Percentiles rank a stretch among this genome's conserved stretches.
Evolutionary conservation across 768 basidiomycete species (phyloP).

Genomic region (Boletus coccyginus): DNA sequence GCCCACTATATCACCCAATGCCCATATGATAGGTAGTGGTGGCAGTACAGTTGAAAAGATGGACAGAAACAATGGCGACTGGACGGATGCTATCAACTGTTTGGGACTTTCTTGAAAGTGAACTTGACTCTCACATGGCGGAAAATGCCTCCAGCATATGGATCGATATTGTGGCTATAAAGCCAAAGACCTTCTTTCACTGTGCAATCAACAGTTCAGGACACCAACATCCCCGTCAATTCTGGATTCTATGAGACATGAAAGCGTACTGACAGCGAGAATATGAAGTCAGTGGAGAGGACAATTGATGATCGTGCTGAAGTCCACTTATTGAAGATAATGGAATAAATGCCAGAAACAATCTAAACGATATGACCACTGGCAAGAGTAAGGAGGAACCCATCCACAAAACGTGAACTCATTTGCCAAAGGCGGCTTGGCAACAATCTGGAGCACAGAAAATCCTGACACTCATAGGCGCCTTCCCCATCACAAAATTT

Average conservation of each 20-base stretch:
- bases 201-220: slow-evolving; percentile 31
- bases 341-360: slow-evolving; percentile 51
- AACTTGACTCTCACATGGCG: slow-evolving; percentile 61
- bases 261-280: slow-evolving; percentile 56
- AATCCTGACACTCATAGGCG: too few relatives aligned
- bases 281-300: slow-evolving; percentile 80
- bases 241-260: neutral
- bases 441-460: too few relatives aligned
- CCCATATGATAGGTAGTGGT: slow-evolving; percentile 63
- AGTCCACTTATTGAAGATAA: slow-evolving; percentile 44
- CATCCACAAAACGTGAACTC: too few relatives aligned
- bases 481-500: too few relatives aligned
- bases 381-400: slow-evolving; percentile 29
- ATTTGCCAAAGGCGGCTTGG: too few relatives aligned
- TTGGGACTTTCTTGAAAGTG: neutral
- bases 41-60: slow-evolving; percentile 73
- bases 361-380: slow-evolving; percentile 44
- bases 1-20: slow-evolving; percentile 60
- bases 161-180: slow-evolving; percentile 71
- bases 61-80: slow-evolving; percentile 83
- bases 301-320: slow-evolving; percentile 70
- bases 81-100: neutral
- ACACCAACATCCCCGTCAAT: neutral
- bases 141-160: slow-evolving; percentile 84
- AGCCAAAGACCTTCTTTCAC: slow-evolving; percentile 91